Conservation (phyloP, 208 protist genomes). For the Leishmania mexicana region DNA sequence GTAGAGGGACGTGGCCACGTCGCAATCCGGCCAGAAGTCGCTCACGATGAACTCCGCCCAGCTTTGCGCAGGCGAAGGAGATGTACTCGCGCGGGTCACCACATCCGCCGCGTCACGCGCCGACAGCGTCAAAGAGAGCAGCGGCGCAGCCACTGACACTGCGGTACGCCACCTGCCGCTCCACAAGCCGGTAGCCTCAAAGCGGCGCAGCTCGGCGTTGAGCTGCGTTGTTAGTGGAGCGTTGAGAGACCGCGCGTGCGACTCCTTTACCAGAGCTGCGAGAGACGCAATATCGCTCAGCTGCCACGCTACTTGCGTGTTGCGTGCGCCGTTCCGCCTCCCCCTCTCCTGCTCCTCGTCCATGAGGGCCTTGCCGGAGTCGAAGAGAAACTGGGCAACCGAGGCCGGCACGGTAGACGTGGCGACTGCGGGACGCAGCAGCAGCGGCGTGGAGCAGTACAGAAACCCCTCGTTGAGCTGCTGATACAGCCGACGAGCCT, state of each 20-base stretch:
- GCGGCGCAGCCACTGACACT: slow-evolving; percentile 28
- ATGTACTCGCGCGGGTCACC: slow-evolving; percentile 10
- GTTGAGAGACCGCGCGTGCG: slow-evolving; percentile 51
- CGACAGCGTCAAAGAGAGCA: slow-evolving; percentile 72
- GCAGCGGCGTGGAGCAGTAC: slow-evolving; percentile 64
- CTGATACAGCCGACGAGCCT: slow-evolving; percentile 26
- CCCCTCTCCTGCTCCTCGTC: slow-evolving; percentile 3
- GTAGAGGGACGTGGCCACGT: slow-evolving; percentile 14
- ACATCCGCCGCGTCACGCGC: slow-evolving; percentile 54
- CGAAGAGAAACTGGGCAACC: slow-evolving; percentile 28
- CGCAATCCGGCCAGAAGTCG: slow-evolving; percentile 34
- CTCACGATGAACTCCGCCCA: slow-evolving; percentile 30
- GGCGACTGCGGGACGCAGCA: slow-evolving; percentile 43
- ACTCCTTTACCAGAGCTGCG: slow-evolving; percentile 36
- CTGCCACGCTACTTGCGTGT: slow-evolving; percentile 14
- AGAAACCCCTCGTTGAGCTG: slow-evolving; percentile 53
- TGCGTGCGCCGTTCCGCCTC: background rate
- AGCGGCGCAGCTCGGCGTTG: slow-evolving; percentile 19
- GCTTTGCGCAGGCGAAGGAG: background rate
- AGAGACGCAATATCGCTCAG: slow-evolving; percentile 34
- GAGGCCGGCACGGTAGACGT: slow-evolving; percentile 28
- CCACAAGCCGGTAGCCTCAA: slow-evolving; percentile 15
- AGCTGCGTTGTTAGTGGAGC: slow-evolving; percentile 55
- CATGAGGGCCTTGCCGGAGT: background rate
- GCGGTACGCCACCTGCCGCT: slow-evolving; percentile 30